phyloP scores from a whole-genome alignment of 257 asterid genomes.

The Primulina huaijiensis region DNA sequence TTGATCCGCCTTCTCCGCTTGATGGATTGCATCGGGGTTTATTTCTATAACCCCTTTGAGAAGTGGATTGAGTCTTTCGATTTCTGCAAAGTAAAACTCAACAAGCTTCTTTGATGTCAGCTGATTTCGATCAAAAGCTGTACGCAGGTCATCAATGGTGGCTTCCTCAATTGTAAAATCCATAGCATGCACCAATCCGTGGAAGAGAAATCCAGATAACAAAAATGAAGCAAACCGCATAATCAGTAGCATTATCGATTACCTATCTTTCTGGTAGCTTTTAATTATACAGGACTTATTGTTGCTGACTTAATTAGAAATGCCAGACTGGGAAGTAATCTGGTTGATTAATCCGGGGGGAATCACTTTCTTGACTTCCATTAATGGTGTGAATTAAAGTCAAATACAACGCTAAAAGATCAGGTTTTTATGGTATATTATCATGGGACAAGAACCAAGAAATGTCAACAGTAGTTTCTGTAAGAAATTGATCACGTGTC shows the following conservation, averaged over 20 bases:
- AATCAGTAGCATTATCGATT: too few species aligned
- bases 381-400: too few species aligned
- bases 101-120: slow-evolving; percentile 44
- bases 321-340: too few species aligned
- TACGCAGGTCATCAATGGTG: slow-evolving; percentile 33
- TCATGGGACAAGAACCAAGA: too few species aligned
- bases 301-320: too few species aligned
- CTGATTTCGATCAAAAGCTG: slow-evolving; percentile 31
- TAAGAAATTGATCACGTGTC: too few species aligned
- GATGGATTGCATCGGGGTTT: slow-evolving; percentile 52
- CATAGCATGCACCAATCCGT: not conserved
- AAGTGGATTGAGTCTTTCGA: slow-evolving; percentile 48
- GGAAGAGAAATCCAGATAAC: not conserved
- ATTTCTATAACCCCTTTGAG: slow-evolving; percentile 59
- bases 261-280: not conserved
- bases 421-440: too few species aligned
- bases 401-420: too few species aligned
- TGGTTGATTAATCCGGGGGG: too few species aligned
- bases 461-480: too few species aligned
- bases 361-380: too few species aligned
- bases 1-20: slow-evolving; percentile 51
- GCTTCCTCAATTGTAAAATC: slow-evolving; percentile 39
- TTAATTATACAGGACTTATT: too few species aligned
- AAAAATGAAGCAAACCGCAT: not conserved
- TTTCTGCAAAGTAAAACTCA: slow-evolving; percentile 43